These are phyloP conservation scores for Exserohilum rostratum DNA, from an alignment of 2,329 filamentous ascomycete genomes.

Conservation along the genomic window DNA sequence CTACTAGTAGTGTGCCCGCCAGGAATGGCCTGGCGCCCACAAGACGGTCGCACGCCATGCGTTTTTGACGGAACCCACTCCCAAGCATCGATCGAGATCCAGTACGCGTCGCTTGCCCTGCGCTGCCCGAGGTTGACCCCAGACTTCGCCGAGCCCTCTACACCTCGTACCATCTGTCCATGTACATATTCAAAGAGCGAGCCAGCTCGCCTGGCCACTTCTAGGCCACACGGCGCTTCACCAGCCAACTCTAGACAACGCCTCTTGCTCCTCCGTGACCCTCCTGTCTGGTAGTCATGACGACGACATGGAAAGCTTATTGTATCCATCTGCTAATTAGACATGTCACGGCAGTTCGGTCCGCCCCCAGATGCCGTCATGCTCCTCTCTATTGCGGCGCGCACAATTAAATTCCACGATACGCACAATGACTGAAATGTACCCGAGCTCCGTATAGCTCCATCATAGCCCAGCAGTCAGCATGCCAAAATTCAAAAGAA, in stretches of 20 bases:
- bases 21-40: too few relatives aligned
- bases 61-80: background rate
- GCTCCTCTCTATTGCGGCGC: background rate
- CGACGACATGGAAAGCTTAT: background rate
- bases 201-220: too few relatives aligned
- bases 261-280: background rate
- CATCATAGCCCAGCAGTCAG: background rate
- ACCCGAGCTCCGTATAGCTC: too few relatives aligned
- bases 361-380: constrained; percentile 15
- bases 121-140: constrained; percentile 7
- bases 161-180: background rate
- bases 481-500: background rate
- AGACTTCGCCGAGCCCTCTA: background rate
- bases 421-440: background rate
- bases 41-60: background rate
- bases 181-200: too few relatives aligned
- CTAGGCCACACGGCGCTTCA: too few relatives aligned
- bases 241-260: background rate
- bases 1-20: too few relatives aligned
- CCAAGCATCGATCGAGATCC: constrained; percentile 14
- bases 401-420: background rate
- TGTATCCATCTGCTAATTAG: background rate
- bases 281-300: background rate
- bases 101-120: constrained; percentile 6
- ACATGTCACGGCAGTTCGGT: background rate